Evolutionary conservation across 2,329 filamentous ascomycete species (phyloP).

Genomic region (Lachnellula cervina): DNA sequence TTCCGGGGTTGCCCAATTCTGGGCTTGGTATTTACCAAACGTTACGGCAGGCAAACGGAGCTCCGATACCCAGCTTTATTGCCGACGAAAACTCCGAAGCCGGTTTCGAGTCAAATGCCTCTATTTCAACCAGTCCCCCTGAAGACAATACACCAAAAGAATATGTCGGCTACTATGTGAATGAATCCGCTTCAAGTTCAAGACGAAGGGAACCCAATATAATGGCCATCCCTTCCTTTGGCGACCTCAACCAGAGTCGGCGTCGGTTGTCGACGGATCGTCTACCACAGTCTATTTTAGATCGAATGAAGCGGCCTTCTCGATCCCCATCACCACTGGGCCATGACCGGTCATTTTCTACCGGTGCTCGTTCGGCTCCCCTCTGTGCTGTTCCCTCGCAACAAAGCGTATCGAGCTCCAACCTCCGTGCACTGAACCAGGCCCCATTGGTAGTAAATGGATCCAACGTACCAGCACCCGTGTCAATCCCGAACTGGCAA

Average conservation of each 20-base stretch:
- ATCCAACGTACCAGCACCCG: slow-evolving; percentile 23
- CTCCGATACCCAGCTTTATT: slow-evolving; percentile 51
- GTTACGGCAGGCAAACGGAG: slow-evolving; percentile 39
- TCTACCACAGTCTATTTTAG: slow-evolving; percentile 30
- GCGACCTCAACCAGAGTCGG: slow-evolving; percentile 25
- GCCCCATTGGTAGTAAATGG: slow-evolving; percentile 31
- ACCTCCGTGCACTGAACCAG: slow-evolving; percentile 26
- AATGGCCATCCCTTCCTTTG: slow-evolving; percentile 29
- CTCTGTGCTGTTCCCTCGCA: slow-evolving; percentile 17
- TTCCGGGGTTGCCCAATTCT: slow-evolving; percentile 34
- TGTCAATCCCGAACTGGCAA: slow-evolving; percentile 27
- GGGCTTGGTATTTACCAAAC: slow-evolving; percentile 31
- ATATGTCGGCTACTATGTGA: slow-evolving; percentile 33
- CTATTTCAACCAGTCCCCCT: slow-evolving; percentile 19
- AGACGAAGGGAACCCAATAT: slow-evolving; percentile 17
- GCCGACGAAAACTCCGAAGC: slow-evolving; percentile 42
- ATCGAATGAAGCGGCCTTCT: slow-evolving; percentile 29
- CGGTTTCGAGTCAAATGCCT: slow-evolving; percentile 12
- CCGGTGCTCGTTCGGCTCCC: slow-evolving; percentile 23
- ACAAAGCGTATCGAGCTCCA: slow-evolving; percentile 24
- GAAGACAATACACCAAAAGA: slow-evolving; percentile 28
- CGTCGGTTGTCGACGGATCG: slow-evolving; percentile 31
- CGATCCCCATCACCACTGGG: slow-evolving; percentile 33
- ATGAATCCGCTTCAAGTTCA: slow-evolving; percentile 19
- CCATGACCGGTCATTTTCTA: slow-evolving; percentile 29